These are phyloP conservation scores for Ceratocystis destructans DNA, from an alignment of 2,329 filamentous ascomycete species.

Conservation along the genomic window DNA sequence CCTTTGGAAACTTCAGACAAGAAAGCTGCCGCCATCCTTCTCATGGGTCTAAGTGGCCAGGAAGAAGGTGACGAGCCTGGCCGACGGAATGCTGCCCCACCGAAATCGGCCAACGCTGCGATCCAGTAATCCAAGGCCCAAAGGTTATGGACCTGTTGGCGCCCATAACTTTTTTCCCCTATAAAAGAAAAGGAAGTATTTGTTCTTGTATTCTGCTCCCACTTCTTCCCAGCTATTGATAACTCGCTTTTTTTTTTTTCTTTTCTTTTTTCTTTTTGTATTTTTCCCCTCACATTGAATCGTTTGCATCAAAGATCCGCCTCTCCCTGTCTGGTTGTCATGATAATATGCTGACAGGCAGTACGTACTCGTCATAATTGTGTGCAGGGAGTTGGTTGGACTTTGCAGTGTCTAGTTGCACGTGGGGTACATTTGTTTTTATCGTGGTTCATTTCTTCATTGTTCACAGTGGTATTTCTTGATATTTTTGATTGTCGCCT, in stretches of 20 bases:
- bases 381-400: neutral
- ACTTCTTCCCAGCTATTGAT: neutral
- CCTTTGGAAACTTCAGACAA: constrained; percentile 26
- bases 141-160: constrained; percentile 22
- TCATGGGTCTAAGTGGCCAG: constrained; percentile 35
- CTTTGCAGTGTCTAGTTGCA: neutral
- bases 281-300: constrained; percentile 13
- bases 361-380: neutral
- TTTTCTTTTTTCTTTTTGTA: neutral
- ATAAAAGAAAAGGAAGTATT: neutral
- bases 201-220: neutral
- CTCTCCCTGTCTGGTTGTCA: too few relatives aligned
- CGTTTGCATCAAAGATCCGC: too few relatives aligned
- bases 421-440: neutral
- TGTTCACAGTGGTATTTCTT: neutral
- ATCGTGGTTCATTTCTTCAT: neutral
- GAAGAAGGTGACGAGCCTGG: constrained; percentile 24
- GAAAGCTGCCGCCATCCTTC: constrained; percentile 33
- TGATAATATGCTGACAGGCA: neutral
- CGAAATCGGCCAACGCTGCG: constrained; percentile 14
- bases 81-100: constrained; percentile 13
- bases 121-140: constrained; percentile 28
- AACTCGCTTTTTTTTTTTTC: neutral
- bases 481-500: neutral
- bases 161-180: neutral